These are phyloP conservation scores for Moesziomyces globuligerus DNA, from an alignment of 1,284 basidiomycete species.

Conservation along the genomic window DNA sequence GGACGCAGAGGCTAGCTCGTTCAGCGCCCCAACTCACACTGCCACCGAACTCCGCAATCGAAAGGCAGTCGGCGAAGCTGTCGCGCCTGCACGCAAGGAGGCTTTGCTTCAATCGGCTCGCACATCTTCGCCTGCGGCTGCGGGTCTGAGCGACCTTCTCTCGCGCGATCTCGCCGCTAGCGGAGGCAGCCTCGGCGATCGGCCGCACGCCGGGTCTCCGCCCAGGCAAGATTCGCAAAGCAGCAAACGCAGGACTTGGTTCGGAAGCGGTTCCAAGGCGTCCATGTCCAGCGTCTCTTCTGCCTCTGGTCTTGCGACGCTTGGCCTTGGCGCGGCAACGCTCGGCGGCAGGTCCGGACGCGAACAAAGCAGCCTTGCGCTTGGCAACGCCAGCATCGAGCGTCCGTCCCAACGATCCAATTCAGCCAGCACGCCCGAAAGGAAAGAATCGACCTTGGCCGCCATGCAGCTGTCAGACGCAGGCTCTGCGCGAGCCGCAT, in stretches of 20 bases:
- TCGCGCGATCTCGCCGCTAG: conserved; percentile 42
- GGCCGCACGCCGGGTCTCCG: conserved; percentile 17
- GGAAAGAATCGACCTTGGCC: conserved; percentile 14
- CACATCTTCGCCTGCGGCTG: conserved; percentile 40
- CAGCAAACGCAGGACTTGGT: conserved; percentile 48
- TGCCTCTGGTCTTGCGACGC: conserved; percentile 31
- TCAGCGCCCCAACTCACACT: conserved; percentile 9
- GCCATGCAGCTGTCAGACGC: conserved; percentile 5
- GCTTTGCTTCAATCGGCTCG: conserved; percentile 12
- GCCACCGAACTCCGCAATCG: conserved; percentile 33
- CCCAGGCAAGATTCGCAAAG: conserved; percentile 29
- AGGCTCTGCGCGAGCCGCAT: conserved; percentile 16
- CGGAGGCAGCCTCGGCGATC: conserved; percentile 12
- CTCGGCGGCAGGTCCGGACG: conserved; percentile 25
- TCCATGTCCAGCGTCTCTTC: conserved; percentile 25
- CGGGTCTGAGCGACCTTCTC: conserved; percentile 45
- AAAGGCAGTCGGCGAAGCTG: conserved; percentile 14
- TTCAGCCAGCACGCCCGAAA: conserved; percentile 20
- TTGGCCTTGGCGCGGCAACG: conserved; percentile 21
- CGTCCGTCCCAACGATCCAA: conserved; percentile 32
- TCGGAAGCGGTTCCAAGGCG: conserved; percentile 25
- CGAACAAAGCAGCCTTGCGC: conserved; percentile 57
- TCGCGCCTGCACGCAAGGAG: conserved; percentile 8
- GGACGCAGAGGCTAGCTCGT: conserved; percentile 19
- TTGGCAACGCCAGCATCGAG: conserved; percentile 57